These are phyloP conservation scores for Diutina rugosa DNA, from an alignment of 1,139 yeast species.

Conservation along the genomic window DNA sequence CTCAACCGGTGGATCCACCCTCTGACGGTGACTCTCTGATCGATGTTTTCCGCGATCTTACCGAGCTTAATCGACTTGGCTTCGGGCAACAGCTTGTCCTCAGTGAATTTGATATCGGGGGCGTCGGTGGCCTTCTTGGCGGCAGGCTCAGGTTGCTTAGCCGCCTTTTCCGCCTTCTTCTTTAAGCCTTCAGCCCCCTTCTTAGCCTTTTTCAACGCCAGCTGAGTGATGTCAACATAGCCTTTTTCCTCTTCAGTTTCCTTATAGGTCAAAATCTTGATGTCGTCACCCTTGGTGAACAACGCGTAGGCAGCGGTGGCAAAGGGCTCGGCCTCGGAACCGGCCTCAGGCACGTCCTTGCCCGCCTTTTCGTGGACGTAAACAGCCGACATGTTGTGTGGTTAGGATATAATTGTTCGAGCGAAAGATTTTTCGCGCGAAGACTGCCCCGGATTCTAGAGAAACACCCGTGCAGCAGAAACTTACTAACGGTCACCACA, in stretches of 20 bases:
- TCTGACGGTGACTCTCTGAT: slow-evolving; percentile 56
- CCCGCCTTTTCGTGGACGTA: slow-evolving; percentile 71
- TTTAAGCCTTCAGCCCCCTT: slow-evolving; percentile 89
- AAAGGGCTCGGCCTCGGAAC: slow-evolving; percentile 59
- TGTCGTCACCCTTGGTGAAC: slow-evolving; percentile 36
- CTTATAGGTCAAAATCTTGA: slow-evolving; percentile 54
- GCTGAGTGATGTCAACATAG: slow-evolving; percentile 74
- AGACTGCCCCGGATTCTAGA: neutral
- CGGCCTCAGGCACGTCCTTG: slow-evolving; percentile 44
- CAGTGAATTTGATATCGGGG: slow-evolving; percentile 54
- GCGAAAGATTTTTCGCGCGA: neutral
- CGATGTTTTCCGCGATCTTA: slow-evolving; percentile 37
- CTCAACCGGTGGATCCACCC: slow-evolving; percentile 98
- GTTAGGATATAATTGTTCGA: neutral
- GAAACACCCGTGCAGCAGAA: too few relatives aligned
- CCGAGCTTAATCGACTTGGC: slow-evolving; percentile 61
- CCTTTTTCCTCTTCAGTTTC: slow-evolving; percentile 40
- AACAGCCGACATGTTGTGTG: slow-evolving; percentile 9
- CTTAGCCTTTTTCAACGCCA: slow-evolving; percentile 91
- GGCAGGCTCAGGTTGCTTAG: slow-evolving; percentile 48
- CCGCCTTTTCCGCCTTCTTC: slow-evolving; percentile 80
- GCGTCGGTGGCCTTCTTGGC: slow-evolving; percentile 64
- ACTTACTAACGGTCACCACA: neutral
- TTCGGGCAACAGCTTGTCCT: slow-evolving; percentile 59
- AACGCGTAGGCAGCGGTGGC: slow-evolving; percentile 79